These are phyloP conservation scores for Cladosporium colombiae DNA, from an alignment of 2,329 filamentous ascomycete genomes.

Conservation along the genomic window DNA sequence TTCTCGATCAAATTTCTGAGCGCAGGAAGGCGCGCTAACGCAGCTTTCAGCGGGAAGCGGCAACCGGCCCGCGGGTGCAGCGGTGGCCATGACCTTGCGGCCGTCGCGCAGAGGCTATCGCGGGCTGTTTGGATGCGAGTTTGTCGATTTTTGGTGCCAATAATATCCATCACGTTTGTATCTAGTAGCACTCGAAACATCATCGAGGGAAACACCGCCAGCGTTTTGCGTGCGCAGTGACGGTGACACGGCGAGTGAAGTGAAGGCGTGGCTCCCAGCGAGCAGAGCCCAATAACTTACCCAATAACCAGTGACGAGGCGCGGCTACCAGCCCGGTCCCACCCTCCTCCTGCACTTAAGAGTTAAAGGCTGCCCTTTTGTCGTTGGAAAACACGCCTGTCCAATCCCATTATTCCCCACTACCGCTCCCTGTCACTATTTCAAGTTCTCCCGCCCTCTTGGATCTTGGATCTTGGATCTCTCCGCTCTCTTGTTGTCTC, in stretches of 20 bases:
- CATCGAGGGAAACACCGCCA: not conserved
- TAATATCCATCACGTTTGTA: not conserved
- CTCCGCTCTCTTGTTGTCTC: not conserved
- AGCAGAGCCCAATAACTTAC: not conserved
- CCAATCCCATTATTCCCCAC: not conserved
- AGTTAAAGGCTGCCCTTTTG: slow-evolving; percentile 9
- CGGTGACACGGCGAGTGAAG: not conserved
- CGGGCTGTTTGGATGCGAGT: not conserved
- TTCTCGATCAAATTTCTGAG: slow-evolving; percentile 21
- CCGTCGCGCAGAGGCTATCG: not conserved
- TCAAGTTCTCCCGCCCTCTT: not conserved
- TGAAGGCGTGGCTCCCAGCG: not conserved
- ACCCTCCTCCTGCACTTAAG: slow-evolving; percentile 7
- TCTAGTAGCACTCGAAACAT: slow-evolving; percentile 3
- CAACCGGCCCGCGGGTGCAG: slow-evolving; percentile 1
- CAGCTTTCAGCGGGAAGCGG: slow-evolving; percentile 14
- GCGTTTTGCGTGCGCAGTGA: not conserved
- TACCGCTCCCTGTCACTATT: not conserved
- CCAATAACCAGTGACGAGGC: slow-evolving; percentile 7
- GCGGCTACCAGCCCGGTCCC: slow-evolving; percentile 2
- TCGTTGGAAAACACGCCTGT: slow-evolving; percentile 1
- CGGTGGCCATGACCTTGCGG: not conserved
- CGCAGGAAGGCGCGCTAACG: slow-evolving; percentile 14
- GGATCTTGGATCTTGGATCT: not conserved
- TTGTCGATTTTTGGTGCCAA: not conserved